Evolutionary conservation across 1,284 basidiomycete genomes (phyloP).

Genomic region (Mycosarcoma maydis): DNA sequence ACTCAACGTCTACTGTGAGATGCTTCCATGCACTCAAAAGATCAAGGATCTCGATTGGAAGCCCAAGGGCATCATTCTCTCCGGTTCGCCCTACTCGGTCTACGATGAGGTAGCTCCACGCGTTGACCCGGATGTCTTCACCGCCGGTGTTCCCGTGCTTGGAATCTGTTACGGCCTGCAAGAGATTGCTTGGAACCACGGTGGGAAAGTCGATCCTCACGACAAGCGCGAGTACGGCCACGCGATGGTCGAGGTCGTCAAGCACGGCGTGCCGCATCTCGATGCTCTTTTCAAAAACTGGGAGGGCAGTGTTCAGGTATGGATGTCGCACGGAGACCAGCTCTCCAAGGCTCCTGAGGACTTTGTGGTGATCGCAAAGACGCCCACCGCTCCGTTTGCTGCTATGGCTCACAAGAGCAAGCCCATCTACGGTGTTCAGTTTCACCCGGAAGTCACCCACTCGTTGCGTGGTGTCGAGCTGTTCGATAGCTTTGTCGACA

Average conservation of each 20-base stretch:
- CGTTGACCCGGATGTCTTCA: constrained; percentile 94
- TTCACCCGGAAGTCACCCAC: constrained; percentile 99
- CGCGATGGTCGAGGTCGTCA: constrained; percentile 80
- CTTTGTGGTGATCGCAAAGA: constrained; percentile 89
- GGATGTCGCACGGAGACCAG: constrained; percentile 99
- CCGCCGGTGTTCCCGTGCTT: constrained; percentile 87
- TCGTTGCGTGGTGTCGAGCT: constrained; percentile 89
- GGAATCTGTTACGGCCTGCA: constrained; percentile 99
- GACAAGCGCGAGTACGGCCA: constrained; percentile 95
- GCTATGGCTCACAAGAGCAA: constrained; percentile 91
- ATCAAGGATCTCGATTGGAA: constrained; percentile 89
- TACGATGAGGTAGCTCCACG: constrained; percentile 93
- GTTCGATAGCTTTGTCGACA: constrained; percentile 83
- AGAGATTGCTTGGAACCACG: constrained; percentile 92
- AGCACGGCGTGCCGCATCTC: constrained; percentile 72
- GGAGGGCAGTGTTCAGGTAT: constrained; percentile 84
- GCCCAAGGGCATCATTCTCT: constrained; percentile 97
- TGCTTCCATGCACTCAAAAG: constrained; percentile 95
- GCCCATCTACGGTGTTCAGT: constrained; percentile 95
- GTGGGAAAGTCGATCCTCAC: constrained; percentile 86
- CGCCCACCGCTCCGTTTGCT: constrained; percentile 87
- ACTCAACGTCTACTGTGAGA: constrained; percentile 96
- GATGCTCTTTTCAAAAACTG: constrained; percentile 85
- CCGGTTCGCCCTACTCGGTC: constrained; percentile 97
- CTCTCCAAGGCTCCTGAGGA: constrained; percentile 81